Conservation (phyloP, 2,329 filamentous ascomycete species). For the Podosphaera xanthii region DNA sequence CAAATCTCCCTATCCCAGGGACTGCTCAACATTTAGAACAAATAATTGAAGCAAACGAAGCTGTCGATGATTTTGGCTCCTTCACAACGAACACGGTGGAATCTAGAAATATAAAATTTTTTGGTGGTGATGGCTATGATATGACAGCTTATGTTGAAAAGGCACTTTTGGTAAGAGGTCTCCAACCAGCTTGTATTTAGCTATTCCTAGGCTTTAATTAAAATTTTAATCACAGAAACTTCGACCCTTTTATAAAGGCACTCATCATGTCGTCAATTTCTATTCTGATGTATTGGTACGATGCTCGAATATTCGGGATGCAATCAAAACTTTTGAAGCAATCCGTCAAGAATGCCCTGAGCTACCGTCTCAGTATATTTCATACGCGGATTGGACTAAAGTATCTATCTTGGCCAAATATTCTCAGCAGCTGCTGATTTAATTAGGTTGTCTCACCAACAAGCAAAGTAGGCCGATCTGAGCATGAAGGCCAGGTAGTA, state of each 20-base stretch:
- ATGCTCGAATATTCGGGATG: background rate
- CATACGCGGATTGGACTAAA: background rate
- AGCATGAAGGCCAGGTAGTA: slow-evolving; percentile 32
- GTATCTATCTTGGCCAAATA: background rate
- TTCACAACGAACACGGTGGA: slow-evolving; percentile 14
- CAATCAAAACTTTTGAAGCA: background rate
- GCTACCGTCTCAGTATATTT: background rate
- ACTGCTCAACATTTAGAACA: slow-evolving; percentile 4
- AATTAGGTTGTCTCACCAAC: background rate
- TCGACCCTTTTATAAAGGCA: slow-evolving; percentile 1
- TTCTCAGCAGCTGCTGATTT: background rate
- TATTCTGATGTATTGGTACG: background rate
- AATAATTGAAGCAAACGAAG: slow-evolving; percentile 2
- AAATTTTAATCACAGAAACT: background rate
- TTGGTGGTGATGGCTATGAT: slow-evolving; percentile 8
- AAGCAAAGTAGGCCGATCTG: slow-evolving; percentile 11
- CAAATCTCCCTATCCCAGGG: slow-evolving; percentile 2
- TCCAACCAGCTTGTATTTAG: background rate
- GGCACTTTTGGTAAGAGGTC: background rate
- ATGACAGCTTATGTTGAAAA: slow-evolving; percentile 1
- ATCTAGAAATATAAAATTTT: slow-evolving; percentile 13
- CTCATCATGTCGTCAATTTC: background rate
- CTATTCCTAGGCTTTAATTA: background rate
- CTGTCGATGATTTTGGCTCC: slow-evolving; percentile 1
- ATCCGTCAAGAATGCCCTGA: background rate